These are phyloP conservation scores for Trichoderma koningii DNA, from an alignment of 2,329 filamentous ascomycete genomes.

Conservation along the genomic window DNA sequence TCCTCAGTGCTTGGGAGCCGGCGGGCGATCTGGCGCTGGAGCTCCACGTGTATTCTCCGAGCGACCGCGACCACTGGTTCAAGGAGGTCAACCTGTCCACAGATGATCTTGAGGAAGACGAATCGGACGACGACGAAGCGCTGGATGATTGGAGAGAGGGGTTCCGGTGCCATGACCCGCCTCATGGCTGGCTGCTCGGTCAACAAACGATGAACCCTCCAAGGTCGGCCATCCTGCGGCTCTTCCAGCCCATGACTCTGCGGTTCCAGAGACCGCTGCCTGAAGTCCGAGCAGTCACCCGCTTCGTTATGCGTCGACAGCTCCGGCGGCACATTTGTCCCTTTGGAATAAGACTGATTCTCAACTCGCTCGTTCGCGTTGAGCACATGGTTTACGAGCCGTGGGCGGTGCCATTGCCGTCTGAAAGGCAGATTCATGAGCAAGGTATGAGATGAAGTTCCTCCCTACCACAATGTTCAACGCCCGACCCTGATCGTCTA, in stretches of 20 bases:
- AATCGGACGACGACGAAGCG: neutral
- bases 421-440: constrained; percentile 19
- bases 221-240: constrained; percentile 31
- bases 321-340: constrained; percentile 36
- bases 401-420: constrained; percentile 36
- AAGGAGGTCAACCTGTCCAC: constrained; percentile 35
- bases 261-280: constrained; percentile 26
- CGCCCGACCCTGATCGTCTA: neutral
- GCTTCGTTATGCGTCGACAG: constrained; percentile 40
- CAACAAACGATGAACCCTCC: constrained; percentile 33
- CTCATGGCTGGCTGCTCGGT: constrained; percentile 40
- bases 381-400: constrained; percentile 40
- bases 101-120: constrained; percentile 31
- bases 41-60: constrained; percentile 40
- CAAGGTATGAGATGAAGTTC: constrained; percentile 34
- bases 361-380: constrained; percentile 35
- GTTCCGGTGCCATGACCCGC: constrained; percentile 32
- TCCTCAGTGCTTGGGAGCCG: constrained; percentile 38
- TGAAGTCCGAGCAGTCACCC: constrained; percentile 36
- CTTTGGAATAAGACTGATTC: constrained; percentile 28
- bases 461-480: constrained; percentile 29
- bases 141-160: neutral
- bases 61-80: constrained; percentile 42
- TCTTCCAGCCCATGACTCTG: constrained; percentile 33
- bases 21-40: constrained; percentile 37